Base-by-base conservation (phyloP, 345 rosid genomes). In the Citrus australasica region DNA sequence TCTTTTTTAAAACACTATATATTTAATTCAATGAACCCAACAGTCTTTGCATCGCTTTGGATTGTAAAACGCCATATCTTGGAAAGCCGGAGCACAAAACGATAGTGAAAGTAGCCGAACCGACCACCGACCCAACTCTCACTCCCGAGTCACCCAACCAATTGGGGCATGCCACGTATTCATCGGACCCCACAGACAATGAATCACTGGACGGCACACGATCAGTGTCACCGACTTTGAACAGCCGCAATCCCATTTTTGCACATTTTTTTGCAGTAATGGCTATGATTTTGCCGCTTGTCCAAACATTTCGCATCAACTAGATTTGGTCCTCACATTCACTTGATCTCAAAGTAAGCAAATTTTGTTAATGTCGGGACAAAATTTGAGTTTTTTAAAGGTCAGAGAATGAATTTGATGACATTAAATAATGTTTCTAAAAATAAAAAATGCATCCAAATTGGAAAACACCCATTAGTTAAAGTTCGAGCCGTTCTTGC, bases 231-330 rank as follows among this genome's bases (percentile, higher is more conserved):
- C 78, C 71, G 71, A 32, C 78, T 63, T 10, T 22, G 0, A 21
- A 22, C 51, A 48, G 48, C 51, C 78, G 62, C 48, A 75, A 30
- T 48, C 42, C 51, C 5, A 22, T 64, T 48, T 56, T 75, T 28
- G 11, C 48, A 65, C 22, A 8, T 65, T 30, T 38, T 38, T 35
- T 3, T n/a, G 51, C 1, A 14, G 21, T 1, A 17, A 5, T 1
- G 38, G 38, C 78, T 30, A 6, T 17, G 25, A 76, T 67, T 14
- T 33, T 4, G 38, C 79, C 73, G 67, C 79, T 64, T 66, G 79
- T 76, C 24, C 37, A 17, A 5, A n/a, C 16, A 66, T 21, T 4
- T 17, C 56, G 6, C 33, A 40, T 55, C 46, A 55, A 0, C 9
- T 25, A 6, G 22, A 27, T 71, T 30, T 19, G n/a, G 19, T 9